Base-by-base conservation (phyloP, 148 eudicot genomes). In the Polygonum maritimum region DNA sequence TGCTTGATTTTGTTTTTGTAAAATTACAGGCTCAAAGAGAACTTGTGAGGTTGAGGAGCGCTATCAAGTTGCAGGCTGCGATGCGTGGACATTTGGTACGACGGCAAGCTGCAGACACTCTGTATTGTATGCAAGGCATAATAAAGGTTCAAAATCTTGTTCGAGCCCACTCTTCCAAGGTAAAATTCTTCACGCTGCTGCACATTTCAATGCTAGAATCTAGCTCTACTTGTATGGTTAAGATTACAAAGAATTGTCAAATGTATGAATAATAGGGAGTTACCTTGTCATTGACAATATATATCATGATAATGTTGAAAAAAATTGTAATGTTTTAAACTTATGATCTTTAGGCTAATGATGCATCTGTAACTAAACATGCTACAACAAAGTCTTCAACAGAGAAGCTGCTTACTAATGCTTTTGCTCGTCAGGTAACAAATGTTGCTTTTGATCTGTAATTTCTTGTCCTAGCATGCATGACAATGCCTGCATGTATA, bases 21-120 rank as follows among this genome's bases (percentile, higher is more conserved):
- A 81, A 69, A 77, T 82, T 41, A 39, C 81, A 94, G 98, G 92
- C 96, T 51, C 85, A 79, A 79, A 86, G 80, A 78, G 78, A 57
- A 63, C 76, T 83, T 69, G 41, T 84, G 75, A 82, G 86, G 81
- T 85, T 89, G 73, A 89, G 90, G 81, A 86, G 87, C 69, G 76
- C 83, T 67, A 78, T 89, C 58, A 94, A 85, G 77, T 80, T 94
- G 85, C 98, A 94, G 89, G 97, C 98, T 83, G 93, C 87, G 71
- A 86, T 92, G 70, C 90, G 97, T 48, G 98, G 97, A 15, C 88
- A 94, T 78, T 77, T 94, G 70, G 98, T 87, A 47, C 87, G 98
- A 35, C 83, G 85, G 77, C 86, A 92, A 74, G 98, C 98, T 77
- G 86, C 92, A 78, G 97, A 89, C 76, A 87, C 93, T 76, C 84